A percentile compares a stretch with the other conserved stretches of the same genome.
Evolutionary conservation across 257 asterid species (phyloP).

Genomic region (Plectranthus barbatus): DNA sequence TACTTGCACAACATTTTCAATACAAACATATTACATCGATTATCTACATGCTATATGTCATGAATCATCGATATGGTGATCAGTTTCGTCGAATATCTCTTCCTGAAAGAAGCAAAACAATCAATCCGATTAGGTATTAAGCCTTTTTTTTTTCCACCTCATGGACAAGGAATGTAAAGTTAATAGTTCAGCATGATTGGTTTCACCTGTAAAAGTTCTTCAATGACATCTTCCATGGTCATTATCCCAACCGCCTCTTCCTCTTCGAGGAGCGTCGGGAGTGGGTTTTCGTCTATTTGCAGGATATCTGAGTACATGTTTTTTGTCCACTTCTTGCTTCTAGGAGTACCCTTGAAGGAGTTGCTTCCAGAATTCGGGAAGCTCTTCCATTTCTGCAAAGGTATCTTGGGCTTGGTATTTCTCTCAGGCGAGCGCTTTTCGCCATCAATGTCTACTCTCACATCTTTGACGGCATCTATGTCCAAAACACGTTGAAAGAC

Average conservation of each 20-base stretch:
- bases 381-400: slow-evolving; percentile 79
- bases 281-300: slow-evolving; percentile 64
- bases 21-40: neutral
- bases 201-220: slow-evolving; percentile 91
- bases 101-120: slow-evolving; percentile 39
- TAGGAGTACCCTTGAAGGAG: slow-evolving; percentile 42
- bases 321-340: slow-evolving; percentile 76
- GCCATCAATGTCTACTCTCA: slow-evolving; percentile 62
- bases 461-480: slow-evolving; percentile 45
- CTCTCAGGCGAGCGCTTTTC: slow-evolving; percentile 38
- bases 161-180: neutral
- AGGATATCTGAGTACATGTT: slow-evolving; percentile 80
- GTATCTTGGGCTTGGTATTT: slow-evolving; percentile 33
- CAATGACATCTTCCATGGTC: slow-evolving; percentile 96
- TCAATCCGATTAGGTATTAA: neutral
- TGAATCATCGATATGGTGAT: slow-evolving; percentile 65
- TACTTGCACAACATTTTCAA: neutral
- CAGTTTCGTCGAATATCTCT: slow-evolving; percentile 93
- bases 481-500: neutral
- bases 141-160: neutral
- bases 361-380: slow-evolving; percentile 54
- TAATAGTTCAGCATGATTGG: neutral
- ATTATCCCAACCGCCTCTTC: slow-evolving; percentile 90
- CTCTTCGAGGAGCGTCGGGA: slow-evolving; percentile 77
- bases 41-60: slow-evolving; percentile 17